These are phyloP conservation scores for Emiliania huxleyi DNA, from an alignment of 78 protist genomes.

Conservation along the genomic window DNA sequence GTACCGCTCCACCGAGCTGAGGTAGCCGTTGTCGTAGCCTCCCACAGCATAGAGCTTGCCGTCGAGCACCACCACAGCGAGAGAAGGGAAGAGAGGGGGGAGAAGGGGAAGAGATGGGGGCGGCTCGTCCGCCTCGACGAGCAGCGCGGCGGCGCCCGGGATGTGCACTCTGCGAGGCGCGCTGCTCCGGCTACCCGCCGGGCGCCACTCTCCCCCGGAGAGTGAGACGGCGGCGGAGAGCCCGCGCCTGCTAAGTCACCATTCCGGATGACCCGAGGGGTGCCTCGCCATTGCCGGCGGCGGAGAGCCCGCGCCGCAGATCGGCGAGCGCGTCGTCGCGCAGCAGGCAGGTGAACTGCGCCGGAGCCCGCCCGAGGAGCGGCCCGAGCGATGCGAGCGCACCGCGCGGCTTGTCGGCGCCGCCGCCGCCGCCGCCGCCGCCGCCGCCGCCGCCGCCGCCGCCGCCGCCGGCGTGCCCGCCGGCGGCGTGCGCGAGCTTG, in stretches of 20 bases:
- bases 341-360: neutral
- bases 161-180: no score
- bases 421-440: neutral
- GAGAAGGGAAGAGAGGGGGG: no score
- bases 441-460: neutral
- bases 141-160: neutral
- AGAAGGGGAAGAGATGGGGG: no score
- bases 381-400: neutral
- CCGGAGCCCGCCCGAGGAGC: neutral
- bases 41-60: no score
- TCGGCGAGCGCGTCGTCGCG: neutral
- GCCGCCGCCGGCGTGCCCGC: neutral
- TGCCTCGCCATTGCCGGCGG: neutral
- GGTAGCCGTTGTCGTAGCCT: no score
- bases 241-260: neutral
- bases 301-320: neutral
- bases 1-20: no score
- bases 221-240: neutral
- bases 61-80: no score
- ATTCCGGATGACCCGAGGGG: no score
- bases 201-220: no score
- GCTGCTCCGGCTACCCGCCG: no score
- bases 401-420: neutral
- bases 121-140: neutral
- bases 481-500: neutral